Conservation (phyloP, 371 early-diverging fungal genomes). For the Mucor velutinosus region DNA sequence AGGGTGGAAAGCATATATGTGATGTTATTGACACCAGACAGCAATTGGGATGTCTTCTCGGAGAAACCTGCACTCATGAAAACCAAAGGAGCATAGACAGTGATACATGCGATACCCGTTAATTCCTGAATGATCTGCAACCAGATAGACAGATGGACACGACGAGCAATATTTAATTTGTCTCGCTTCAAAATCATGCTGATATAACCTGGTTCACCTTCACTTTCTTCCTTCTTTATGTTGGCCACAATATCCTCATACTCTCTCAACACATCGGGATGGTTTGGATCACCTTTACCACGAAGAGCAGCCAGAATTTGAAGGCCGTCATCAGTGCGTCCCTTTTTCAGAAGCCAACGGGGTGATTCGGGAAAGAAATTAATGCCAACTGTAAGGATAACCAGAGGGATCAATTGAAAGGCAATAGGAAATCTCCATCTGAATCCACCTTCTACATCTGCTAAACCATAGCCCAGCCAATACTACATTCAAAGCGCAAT, state of each 20-base stretch:
- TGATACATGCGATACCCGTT: slow-evolving; percentile 44
- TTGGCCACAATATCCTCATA: slow-evolving; percentile 33
- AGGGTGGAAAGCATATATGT: slow-evolving; percentile 42
- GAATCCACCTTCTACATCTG: slow-evolving; percentile 36
- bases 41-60: slow-evolving; percentile 31
- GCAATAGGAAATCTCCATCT: slow-evolving; percentile 50
- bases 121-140: slow-evolving; percentile 48
- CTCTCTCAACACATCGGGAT: slow-evolving; percentile 37
- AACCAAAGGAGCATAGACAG: slow-evolving; percentile 44
- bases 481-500: slow-evolving; percentile 23
- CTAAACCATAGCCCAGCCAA: slow-evolving; percentile 46
- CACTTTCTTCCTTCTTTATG: slow-evolving; percentile 32
- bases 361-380: slow-evolving; percentile 44
- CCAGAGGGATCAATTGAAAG: slow-evolving; percentile 43
- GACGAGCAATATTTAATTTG: slow-evolving; percentile 40
- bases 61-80: slow-evolving; percentile 39
- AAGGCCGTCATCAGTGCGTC: slow-evolving; percentile 42
- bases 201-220: slow-evolving; percentile 39
- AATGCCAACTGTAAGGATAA: slow-evolving; percentile 34
- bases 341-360: slow-evolving; percentile 38
- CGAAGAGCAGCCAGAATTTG: slow-evolving; percentile 42
- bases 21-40: slow-evolving; percentile 43
- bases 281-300: slow-evolving; percentile 36
- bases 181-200: slow-evolving; percentile 42
- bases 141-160: slow-evolving; percentile 48